A percentile compares a stretch with the other conserved stretches of the same genome.
Conservation (phyloP, 2,329 filamentous ascomycete genomes). For the Aspergillus novofumigatus region DNA sequence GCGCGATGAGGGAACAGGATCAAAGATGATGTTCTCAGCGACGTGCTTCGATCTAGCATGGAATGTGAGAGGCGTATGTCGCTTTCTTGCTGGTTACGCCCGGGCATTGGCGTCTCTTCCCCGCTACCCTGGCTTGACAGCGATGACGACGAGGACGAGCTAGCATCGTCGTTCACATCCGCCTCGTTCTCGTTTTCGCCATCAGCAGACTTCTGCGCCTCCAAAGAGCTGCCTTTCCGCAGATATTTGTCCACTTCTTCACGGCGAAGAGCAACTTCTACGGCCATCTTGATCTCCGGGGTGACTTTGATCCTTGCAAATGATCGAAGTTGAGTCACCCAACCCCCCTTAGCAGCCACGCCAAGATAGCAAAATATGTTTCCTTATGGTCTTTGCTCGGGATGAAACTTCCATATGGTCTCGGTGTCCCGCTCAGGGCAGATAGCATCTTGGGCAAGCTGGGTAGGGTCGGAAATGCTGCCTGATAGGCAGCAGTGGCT, state of each 20-base stretch:
- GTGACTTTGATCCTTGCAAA: constrained; percentile 86
- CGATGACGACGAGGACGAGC: constrained; percentile 37
- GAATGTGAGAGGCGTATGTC: constrained; percentile 30
- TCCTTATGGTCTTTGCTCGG: constrained; percentile 84
- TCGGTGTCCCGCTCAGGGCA: constrained; percentile 71
- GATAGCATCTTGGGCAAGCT: constrained; percentile 83
- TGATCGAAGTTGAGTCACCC: constrained; percentile 89
- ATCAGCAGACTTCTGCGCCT: constrained; percentile 2
- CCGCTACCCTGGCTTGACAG: constrained; percentile 37
- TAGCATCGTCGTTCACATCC: constrained; percentile 22
- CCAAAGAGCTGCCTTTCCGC: constrained; percentile 22
- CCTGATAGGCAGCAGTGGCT: constrained; percentile 68
- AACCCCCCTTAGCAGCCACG: constrained; percentile 91
- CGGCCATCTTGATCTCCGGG: constrained; percentile 76
- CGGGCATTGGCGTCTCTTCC: constrained; percentile 34
- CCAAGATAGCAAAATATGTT: constrained; percentile 84
- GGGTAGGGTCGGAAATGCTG: constrained; percentile 77
- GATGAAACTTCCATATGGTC: constrained; percentile 77
- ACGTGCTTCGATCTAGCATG: constrained; percentile 29
- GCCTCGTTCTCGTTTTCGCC: constrained; percentile 12
- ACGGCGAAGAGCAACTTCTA: constrained; percentile 66
- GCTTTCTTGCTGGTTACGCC: constrained; percentile 21
- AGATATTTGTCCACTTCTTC: constrained; percentile 53
- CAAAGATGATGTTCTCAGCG: constrained; percentile 54
- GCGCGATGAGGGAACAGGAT: constrained; percentile 76